Evolutionary conservation across 2,329 filamentous ascomycete genomes (phyloP).

Genomic region (Trichoderma aggressivum): DNA sequence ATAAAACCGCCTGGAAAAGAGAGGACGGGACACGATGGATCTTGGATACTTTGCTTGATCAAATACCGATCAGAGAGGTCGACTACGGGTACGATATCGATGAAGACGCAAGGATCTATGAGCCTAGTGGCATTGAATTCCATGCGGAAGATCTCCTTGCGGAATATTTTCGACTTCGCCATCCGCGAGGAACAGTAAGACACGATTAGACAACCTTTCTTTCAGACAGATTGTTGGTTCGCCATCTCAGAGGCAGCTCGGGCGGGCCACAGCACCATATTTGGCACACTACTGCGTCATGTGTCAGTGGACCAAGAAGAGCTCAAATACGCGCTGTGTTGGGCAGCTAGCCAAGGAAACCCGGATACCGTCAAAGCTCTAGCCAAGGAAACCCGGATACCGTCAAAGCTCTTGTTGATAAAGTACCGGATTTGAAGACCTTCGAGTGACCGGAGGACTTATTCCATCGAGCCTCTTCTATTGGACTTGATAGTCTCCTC

Average conservation of each 20-base stretch:
- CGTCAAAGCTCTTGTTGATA: not conserved
- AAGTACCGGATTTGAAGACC: not conserved
- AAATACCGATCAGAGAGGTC: not conserved
- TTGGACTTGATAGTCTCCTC: not conserved
- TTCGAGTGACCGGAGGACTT: not conserved
- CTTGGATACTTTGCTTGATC: not conserved
- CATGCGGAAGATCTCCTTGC: not conserved
- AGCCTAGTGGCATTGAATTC: not conserved
- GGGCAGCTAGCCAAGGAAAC: not conserved
- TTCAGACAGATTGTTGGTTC: not conserved
- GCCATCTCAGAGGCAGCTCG: not conserved
- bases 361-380: not conserved
- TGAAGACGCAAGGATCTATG: not conserved
- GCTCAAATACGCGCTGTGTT: not conserved
- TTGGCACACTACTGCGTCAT: not conserved
- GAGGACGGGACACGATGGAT: not conserved
- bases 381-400: not conserved
- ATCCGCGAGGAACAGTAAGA: too few relatives aligned
- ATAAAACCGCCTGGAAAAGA: conserved; percentile 10
- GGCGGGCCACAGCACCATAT: not conserved
- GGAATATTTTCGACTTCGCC: not conserved
- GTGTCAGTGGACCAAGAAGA: not conserved
- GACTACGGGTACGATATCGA: not conserved
- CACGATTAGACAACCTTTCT: not conserved
- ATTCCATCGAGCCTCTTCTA: not conserved